These are phyloP conservation scores for Purpureocillium takamizusanense DNA, from an alignment of 2,329 filamentous ascomycete species.

Conservation along the genomic window DNA sequence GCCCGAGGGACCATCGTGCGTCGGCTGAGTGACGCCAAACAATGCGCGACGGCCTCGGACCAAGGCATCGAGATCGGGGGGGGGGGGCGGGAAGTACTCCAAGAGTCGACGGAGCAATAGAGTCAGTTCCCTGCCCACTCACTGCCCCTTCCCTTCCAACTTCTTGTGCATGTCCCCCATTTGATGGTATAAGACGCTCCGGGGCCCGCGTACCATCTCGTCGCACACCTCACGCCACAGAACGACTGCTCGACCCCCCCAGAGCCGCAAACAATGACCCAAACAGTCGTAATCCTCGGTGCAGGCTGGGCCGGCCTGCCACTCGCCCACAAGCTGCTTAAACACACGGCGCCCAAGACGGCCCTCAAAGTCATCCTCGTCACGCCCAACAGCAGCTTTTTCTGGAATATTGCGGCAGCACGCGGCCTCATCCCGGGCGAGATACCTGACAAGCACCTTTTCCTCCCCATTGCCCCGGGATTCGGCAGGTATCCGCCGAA, in stretches of 20 bases:
- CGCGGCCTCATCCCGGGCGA: constrained; percentile 41
- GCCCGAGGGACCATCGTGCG: too few species aligned
- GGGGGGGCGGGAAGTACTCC: too few species aligned
- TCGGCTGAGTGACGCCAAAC: too few species aligned
- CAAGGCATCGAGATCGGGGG: too few species aligned
- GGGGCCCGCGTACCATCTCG: too few species aligned
- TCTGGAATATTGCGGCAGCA: constrained; percentile 48
- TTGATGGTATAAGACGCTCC: too few species aligned
- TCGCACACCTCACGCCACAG: too few species aligned
- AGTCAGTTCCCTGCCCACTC: too few species aligned
- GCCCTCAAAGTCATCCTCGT: constrained; percentile 43
- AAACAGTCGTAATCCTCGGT: constrained; percentile 43
- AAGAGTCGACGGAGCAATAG: too few species aligned
- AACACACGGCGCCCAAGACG: constrained; percentile 32
- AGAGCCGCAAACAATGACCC: constrained; percentile 24
- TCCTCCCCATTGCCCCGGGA: constrained; percentile 33
- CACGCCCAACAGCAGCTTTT: constrained; percentile 43
- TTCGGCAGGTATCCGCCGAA: constrained; percentile 35
- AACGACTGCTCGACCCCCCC: neutral
- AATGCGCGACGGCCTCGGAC: too few species aligned
- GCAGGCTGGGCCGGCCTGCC: constrained; percentile 42
- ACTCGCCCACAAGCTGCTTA: constrained; percentile 41
- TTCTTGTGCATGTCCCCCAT: too few species aligned
- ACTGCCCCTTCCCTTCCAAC: too few species aligned
- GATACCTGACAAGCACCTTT: constrained; percentile 36